Percentiles rank a stretch among this genome's conserved stretches.
Evolutionary conservation across 768 basidiomycete species (phyloP).

Genomic region (Leucocoprinus leucothites): DNA sequence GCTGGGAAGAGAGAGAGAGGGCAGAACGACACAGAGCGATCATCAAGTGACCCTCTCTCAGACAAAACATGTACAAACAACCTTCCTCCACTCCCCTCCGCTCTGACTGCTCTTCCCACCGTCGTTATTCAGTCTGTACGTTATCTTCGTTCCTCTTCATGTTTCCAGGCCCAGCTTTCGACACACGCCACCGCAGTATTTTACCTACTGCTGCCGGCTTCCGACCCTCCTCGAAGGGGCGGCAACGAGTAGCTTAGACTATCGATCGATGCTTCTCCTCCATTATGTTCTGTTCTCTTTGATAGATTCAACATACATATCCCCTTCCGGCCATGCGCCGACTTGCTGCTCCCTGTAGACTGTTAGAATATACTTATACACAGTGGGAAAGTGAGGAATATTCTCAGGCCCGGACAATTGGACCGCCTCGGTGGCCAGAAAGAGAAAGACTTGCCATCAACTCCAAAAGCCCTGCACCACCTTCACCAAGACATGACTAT

Average conservation of each 20-base stretch:
- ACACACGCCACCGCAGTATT: too few species aligned
- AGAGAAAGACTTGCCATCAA: neutral
- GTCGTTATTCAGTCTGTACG: too few species aligned
- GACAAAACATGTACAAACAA: conserved; percentile 29
- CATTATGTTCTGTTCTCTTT: too few species aligned
- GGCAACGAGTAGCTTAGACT: conserved; percentile 4
- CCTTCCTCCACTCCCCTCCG: neutral
- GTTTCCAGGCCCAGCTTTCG: too few species aligned
- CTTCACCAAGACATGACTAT: neutral
- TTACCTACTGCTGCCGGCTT: neutral
- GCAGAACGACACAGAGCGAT: conserved; percentile 14
- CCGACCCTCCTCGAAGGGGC: neutral
- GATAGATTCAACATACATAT: too few species aligned
- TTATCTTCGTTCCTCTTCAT: too few species aligned
- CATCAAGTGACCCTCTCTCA: conserved; percentile 30
- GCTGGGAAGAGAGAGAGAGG: conserved; percentile 19
- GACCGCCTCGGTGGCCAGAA: neutral
- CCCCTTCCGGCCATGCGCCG: conserved; percentile 1
- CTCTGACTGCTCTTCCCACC: too few species aligned
- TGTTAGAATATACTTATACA: too few species aligned
- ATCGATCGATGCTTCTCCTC: neutral
- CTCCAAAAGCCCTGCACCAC: neutral
- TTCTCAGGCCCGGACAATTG: conserved; percentile 6
- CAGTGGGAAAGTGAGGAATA: too few species aligned
- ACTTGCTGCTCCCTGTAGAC: neutral